A percentile compares a stretch with the other conserved stretches of the same genome.
Evolutionary conservation across 208 protist genomes (phyloP).

Genomic region (Porcisia hertigi): DNA sequence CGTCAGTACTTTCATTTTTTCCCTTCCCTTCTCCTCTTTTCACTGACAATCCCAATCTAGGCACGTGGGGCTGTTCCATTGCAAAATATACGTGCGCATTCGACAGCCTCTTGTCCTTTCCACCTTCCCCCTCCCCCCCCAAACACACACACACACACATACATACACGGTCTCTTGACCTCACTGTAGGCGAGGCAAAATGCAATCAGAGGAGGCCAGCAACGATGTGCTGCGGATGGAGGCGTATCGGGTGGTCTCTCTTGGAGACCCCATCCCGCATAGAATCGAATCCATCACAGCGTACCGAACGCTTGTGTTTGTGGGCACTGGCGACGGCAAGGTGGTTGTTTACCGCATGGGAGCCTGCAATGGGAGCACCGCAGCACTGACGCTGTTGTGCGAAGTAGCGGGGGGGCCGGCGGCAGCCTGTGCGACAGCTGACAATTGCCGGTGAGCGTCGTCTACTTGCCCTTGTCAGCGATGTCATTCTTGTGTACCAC

Average conservation of each 20-base stretch:
- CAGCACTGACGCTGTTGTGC: conserved; percentile 20
- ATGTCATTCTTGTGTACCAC: conserved; percentile 21
- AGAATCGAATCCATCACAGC: conserved; percentile 55
- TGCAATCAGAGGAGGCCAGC: conserved; percentile 10
- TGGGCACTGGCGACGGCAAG: conserved; percentile 65
- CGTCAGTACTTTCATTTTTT: neutral
- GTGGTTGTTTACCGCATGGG: conserved; percentile 44
- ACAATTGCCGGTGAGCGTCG: conserved; percentile 38
- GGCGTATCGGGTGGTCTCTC: conserved; percentile 20
- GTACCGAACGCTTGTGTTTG: conserved; percentile 39
- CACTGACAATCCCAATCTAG: neutral
- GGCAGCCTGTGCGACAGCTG: conserved; percentile 41
- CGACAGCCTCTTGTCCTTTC: neutral
- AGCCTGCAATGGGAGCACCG: neutral
- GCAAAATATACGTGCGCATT: neutral
- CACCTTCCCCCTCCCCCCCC: neutral
- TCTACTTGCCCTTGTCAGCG: conserved; percentile 32
- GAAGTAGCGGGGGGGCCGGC: conserved; percentile 15
- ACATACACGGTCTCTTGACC: neutral
- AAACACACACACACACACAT: too few species aligned
- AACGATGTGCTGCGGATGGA: conserved; percentile 5
- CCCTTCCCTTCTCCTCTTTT: neutral
- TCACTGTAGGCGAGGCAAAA: neutral
- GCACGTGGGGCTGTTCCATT: neutral
- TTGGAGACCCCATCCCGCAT: conserved; percentile 26